Evolutionary conservation across 2,329 filamentous ascomycete species (phyloP).

Genomic region (Claviceps cyperi): DNA sequence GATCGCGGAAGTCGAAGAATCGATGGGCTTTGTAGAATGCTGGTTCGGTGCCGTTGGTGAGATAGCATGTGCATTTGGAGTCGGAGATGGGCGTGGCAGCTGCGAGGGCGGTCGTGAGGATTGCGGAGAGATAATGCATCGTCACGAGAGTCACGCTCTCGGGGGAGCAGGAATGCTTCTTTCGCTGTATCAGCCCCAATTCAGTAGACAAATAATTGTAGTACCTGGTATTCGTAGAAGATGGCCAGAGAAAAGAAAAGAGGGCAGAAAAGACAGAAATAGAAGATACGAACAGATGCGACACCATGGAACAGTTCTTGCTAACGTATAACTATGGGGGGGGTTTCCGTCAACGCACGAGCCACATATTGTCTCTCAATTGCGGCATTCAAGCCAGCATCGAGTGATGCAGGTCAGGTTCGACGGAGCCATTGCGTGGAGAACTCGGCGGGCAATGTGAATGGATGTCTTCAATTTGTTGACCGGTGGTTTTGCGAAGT

Average conservation of each 20-base stretch:
- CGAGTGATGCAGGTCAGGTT: not conserved
- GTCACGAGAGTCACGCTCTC: not conserved
- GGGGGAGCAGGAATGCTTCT: not conserved
- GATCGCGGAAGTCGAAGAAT: slow-evolving; percentile 36
- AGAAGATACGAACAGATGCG: not conserved
- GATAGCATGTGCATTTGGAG: slow-evolving; percentile 29
- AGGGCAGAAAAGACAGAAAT: not conserved
- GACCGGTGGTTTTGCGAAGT: no score
- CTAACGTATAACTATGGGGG: no score
- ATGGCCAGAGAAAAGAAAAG: not conserved
- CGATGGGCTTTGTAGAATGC: slow-evolving; percentile 29
- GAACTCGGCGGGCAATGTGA: no score
- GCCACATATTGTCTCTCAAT: not conserved
- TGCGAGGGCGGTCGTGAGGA: not conserved
- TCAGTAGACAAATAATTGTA: no score
- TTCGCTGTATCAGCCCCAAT: no score
- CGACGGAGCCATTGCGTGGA: no score
- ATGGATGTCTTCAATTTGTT: no score
- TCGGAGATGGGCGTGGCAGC: slow-evolving; percentile 11
- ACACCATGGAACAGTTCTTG: not conserved
- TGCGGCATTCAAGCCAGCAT: not conserved
- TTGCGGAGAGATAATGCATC: not conserved
- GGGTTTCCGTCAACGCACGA: not conserved
- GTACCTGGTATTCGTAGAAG: no score
- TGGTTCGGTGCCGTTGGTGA: slow-evolving; percentile 29